Evolutionary conservation across 1,284 basidiomycete species (phyloP).

Genomic region (Rhodotorula sp.): DNA sequence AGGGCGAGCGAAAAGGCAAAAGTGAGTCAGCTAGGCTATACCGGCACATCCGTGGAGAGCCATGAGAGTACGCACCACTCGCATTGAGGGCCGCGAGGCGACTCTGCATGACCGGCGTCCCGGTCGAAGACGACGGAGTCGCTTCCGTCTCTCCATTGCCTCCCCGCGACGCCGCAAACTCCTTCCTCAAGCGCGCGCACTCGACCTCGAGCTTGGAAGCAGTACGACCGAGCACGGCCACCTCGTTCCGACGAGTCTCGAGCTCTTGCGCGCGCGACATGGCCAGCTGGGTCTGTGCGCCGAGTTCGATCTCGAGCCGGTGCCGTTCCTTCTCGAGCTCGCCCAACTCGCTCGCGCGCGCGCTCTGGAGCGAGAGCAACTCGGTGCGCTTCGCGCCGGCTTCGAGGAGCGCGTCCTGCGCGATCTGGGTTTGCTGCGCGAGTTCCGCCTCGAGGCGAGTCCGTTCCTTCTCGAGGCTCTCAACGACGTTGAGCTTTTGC

Average conservation of each 20-base stretch:
- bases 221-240: background rate
- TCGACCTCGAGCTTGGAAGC: background rate
- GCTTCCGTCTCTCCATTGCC: background rate
- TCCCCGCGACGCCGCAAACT: background rate
- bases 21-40: background rate
- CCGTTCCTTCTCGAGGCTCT: slow-evolving; percentile 11
- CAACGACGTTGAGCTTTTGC: slow-evolving; percentile 6
- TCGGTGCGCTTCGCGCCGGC: background rate
- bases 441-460: slow-evolving; percentile 5
- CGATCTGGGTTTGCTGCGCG: slow-evolving; percentile 3
- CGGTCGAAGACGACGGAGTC: background rate
- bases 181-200: background rate
- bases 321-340: background rate
- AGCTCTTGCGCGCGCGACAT: slow-evolving; percentile 3
- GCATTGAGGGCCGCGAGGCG: background rate
- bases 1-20: background rate
- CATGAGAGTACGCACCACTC: background rate
- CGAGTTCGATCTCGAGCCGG: slow-evolving; percentile 11
- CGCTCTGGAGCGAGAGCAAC: background rate
- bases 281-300: slow-evolving; percentile 5
- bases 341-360: background rate
- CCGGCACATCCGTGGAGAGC: no score
- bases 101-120: background rate
- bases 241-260: slow-evolving; percentile 2
- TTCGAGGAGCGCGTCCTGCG: slow-evolving; percentile 1